Percentiles rank a stretch among this genome's conserved stretches.
Conservation (phyloP, 148 eudicot genomes). For the Arbutus unedo region DNA sequence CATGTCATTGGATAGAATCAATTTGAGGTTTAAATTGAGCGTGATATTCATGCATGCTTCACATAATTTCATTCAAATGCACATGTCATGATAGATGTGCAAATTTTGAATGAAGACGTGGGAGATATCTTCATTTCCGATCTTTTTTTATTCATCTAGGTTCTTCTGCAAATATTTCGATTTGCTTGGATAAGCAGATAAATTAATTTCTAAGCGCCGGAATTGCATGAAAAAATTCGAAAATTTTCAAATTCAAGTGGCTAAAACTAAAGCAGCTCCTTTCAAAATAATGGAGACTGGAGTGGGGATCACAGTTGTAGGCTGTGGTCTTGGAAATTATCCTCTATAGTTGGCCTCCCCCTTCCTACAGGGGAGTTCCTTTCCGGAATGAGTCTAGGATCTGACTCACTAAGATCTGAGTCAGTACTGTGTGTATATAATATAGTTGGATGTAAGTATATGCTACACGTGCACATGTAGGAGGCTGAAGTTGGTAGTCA, state of each 20-base stretch:
- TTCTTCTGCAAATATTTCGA: background rate
- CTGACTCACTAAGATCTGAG: background rate
- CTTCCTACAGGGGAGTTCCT: too few relatives aligned
- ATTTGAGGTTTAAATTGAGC: background rate
- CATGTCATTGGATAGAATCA: background rate
- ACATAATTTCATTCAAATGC: background rate
- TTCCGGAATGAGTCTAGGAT: background rate
- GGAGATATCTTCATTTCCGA: background rate
- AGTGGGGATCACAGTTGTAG: background rate
- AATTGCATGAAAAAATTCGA: too few relatives aligned
- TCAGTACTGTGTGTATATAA: background rate
- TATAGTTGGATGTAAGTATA: background rate
- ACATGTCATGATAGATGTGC: background rate
- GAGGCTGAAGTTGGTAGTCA: background rate
- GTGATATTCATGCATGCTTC: background rate
- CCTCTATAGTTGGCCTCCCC: background rate
- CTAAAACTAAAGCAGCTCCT: too few relatives aligned
- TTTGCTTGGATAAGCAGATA: too few relatives aligned
- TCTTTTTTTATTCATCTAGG: background rate
- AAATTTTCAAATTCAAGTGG: too few relatives aligned
- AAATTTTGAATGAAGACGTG: background rate
- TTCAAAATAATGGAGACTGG: background rate
- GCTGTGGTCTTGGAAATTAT: background rate
- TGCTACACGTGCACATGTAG: background rate
- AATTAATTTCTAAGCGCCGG: too few relatives aligned